A percentile compares a stretch with the other conserved stretches of the same genome.
phyloP scores from a whole-genome alignment of 306 rosid genomes.

The Lupinus albus region DNA sequence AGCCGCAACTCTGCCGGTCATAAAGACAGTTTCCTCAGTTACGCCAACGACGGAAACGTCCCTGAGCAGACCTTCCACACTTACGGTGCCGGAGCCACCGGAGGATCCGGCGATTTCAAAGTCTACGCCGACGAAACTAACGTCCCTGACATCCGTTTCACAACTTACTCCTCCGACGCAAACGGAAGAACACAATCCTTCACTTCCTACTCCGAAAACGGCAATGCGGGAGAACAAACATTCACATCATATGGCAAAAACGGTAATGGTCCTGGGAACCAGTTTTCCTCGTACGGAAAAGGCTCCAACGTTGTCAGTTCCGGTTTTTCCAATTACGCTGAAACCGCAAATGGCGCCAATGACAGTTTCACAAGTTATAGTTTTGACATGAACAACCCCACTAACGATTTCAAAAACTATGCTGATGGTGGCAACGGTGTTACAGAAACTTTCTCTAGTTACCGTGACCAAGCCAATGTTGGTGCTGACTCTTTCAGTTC shows the following conservation, averaged over 20 bases:
- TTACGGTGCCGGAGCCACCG: slow-evolving; percentile 66
- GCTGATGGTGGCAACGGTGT: slow-evolving; percentile 76
- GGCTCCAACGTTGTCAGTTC: slow-evolving; percentile 68
- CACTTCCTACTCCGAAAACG: slow-evolving; percentile 65
- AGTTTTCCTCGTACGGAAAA: slow-evolving; percentile 66
- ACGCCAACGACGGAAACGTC: slow-evolving; percentile 63
- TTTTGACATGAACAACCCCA: slow-evolving; percentile 66
- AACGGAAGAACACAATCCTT: slow-evolving; percentile 72
- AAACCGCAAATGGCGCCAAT: slow-evolving; percentile 51
- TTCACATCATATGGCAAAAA: slow-evolving; percentile 71
- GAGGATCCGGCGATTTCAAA: slow-evolving; percentile 74
- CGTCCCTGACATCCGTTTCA: slow-evolving; percentile 73
- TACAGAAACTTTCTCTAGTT: slow-evolving; percentile 62
- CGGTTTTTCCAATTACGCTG: slow-evolving; percentile 64
- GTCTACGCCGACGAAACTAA: slow-evolving; percentile 57
- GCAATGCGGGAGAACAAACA: slow-evolving; percentile 77
- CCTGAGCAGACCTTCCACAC: slow-evolving; percentile 75
- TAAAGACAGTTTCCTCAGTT: slow-evolving; percentile 59
- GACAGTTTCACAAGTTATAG: slow-evolving; percentile 74
- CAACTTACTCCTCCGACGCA: slow-evolving; percentile 70
- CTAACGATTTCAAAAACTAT: slow-evolving; percentile 66
- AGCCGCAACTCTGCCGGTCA: slow-evolving; percentile 72
- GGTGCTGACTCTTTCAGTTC: slow-evolving; percentile 79
- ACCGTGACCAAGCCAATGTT: slow-evolving; percentile 78
- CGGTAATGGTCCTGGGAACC: slow-evolving; percentile 67